A percentile compares a stretch with the other conserved stretches of the same genome.
Conservation (phyloP, 192 early-diverging fungal genomes). For the Lobosporangium transversale region DNA sequence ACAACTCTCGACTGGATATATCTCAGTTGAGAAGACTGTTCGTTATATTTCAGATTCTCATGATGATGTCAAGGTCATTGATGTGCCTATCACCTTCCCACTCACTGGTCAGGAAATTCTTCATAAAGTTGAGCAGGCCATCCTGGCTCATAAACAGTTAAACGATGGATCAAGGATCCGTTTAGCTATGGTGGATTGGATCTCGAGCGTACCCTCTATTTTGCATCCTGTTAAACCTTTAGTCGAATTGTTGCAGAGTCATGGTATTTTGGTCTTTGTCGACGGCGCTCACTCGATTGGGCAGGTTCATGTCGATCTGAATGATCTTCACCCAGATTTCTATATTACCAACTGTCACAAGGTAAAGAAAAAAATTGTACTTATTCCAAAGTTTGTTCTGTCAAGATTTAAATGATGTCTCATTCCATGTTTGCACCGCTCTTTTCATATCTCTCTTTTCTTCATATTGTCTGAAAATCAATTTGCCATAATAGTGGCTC, state of each 20-base stretch:
- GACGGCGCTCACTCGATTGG: constrained; percentile 78
- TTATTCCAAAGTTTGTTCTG: background rate
- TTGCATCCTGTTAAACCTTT: constrained; percentile 56
- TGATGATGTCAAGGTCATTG: constrained; percentile 52
- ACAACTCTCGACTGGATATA: constrained; percentile 66
- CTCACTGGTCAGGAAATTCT: constrained; percentile 54
- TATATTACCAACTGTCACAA: constrained; percentile 77
- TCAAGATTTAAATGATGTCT: background rate
- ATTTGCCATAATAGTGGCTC: constrained; percentile 66
- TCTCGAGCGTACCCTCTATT: constrained; percentile 64
- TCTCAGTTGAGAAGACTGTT: constrained; percentile 58
- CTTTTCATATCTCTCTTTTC: too few species aligned
- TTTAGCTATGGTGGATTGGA: constrained; percentile 64
- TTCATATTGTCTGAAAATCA: too few species aligned
- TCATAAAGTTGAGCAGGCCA: constrained; percentile 44
- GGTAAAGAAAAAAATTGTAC: constrained; percentile 12
- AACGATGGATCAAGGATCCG: constrained; percentile 52
- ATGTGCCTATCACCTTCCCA: constrained; percentile 62
- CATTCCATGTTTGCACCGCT: too few species aligned
- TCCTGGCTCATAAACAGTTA: constrained; percentile 40
- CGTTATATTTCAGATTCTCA: constrained; percentile 56
- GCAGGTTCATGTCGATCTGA: constrained; percentile 68
- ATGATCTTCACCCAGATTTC: constrained; percentile 68
- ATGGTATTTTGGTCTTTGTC: constrained; percentile 66
- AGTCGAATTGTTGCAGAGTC: constrained; percentile 48